Percentiles rank a stretch among this genome's conserved stretches.
phyloP scores from a whole-genome alignment of 179 eudicot species.

The Beta macrorhiza region DNA sequence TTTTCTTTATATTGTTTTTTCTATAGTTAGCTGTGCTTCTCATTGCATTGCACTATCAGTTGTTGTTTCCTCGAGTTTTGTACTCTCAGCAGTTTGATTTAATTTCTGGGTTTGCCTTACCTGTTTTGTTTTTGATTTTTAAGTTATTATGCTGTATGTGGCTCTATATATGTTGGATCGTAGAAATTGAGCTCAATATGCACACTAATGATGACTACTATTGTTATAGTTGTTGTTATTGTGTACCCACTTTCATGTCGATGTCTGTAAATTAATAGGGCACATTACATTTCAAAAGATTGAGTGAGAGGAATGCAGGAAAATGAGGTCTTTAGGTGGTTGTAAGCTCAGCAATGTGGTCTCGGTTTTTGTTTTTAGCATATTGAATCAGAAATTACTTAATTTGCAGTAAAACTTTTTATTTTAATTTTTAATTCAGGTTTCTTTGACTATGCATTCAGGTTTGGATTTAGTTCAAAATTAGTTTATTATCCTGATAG shows the following conservation, averaged over 20 bases:
- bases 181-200: neutral
- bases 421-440: neutral
- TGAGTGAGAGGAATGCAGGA: neutral
- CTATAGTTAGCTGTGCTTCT: no score
- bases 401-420: neutral
- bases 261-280: neutral
- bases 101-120: neutral
- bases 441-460: neutral
- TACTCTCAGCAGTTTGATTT: neutral
- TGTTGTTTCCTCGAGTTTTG: neutral
- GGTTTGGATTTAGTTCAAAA: neutral
- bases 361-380: neutral
- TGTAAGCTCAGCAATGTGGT: neutral
- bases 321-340: neutral
- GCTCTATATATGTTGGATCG: neutral
- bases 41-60: neutral
- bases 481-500: neutral
- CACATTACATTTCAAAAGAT: neutral
- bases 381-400: neutral
- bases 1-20: neutral
- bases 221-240: neutral
- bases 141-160: neutral
- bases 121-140: neutral
- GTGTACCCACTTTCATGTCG: neutral
- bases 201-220: neutral